Evolutionary conservation across 257 asterid species (phyloP), one percentile per base, ranked within the genome.

Genomic region (Gentiana dahurica): DNA sequence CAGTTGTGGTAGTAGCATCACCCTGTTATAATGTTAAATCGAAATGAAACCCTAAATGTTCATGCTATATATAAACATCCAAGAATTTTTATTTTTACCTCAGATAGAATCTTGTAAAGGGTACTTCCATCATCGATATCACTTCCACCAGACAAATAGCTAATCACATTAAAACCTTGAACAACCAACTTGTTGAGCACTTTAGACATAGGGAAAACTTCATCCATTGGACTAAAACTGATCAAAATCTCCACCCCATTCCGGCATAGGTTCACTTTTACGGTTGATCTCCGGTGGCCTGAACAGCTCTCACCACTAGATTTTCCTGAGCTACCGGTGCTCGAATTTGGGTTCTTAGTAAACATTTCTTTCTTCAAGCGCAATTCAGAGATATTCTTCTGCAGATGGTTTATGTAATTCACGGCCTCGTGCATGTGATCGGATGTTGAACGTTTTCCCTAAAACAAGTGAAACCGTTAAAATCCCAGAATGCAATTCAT

Each of bases 391-490:
- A 24, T 24, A 24, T 24, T 24, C 24, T 24, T 24, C 24, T 24
- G 24, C 24, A 24, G 24, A 24, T 24, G 24, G 24, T 24, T 24
- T 24, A 24, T 24, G 24, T 24, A 24, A 24, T 24, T 24, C 24
- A 24, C 24, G 24, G 24, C 24, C 24, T 24, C 24, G 24, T 24
- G 24, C 24, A 24, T 24, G 24, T 24, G 24, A 24, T 83, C 94
- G 34, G 82, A 64, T 13, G 67, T 62, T 2, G 86, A 66, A 34
- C 80, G 77, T 61, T 76, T 81, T 55, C 82, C 89, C 89, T 80
- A 56, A 24, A 37, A 53, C 12, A 38, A 11, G 6, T 34, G 8
- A 24, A 24, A 24, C 0, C 24, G 24, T 24, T 24, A 24, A 24
- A 24, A 24, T 24, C 24, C 24, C 24, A 24, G 24, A 24, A 24